Base-by-base conservation (phyloP, 352 stramenopile genomes). In the Pythium grandisporangium region DNA sequence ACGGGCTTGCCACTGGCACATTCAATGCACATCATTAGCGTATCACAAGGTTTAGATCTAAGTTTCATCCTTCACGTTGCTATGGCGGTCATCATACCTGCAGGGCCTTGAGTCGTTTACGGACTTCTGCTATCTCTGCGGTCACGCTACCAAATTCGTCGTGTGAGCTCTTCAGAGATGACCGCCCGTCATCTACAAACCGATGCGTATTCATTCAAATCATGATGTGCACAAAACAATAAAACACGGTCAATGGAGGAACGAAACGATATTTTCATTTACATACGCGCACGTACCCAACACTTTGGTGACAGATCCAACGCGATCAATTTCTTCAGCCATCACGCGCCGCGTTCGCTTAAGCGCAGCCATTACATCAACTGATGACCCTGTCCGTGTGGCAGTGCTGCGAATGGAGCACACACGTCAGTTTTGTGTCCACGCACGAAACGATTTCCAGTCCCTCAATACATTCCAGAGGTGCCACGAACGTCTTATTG, bases 1-100 rank as follows among this genome's bases (percentile, higher is more conserved):
- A 7, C 54, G 72, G 11, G 77, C 72, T 36, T 90, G 77, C 77
- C 77, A 90, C 63, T 87, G 42, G n/a, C n/a, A n/a, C n/a, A n/a
- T n/a, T n/a, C n/a, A n/a, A n/a, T n/a, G n/a, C n/a, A n/a, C n/a
- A n/a, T n/a, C n/a, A n/a, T n/a, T 14, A 45, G 21, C 62, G 7
- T 22, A 37, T 17, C 13, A 12, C 38, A 6, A 23, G 40, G 13
- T 6, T 6, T 33, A 14, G 16, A n/a, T 24, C 16, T n/a, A 5
- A 29, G 3, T 20, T 14, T 17, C 2, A 27, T 37, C 2, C 17
- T 55, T 14, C 27, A 32, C 27, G 27, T 14, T n/a, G 27, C 8
- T 32, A 33, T 43, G 14, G 36, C 13, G 14, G 17, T 30, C 20
- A 20, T 37, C 38, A 32, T 48, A 55, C 64, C 61, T 75, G 44